Percentiles rank a stretch among this genome's conserved stretches.
phyloP scores from a whole-genome alignment of 2,329 filamentous ascomycete genomes.

The Dactylonectria estremocensis region DNA sequence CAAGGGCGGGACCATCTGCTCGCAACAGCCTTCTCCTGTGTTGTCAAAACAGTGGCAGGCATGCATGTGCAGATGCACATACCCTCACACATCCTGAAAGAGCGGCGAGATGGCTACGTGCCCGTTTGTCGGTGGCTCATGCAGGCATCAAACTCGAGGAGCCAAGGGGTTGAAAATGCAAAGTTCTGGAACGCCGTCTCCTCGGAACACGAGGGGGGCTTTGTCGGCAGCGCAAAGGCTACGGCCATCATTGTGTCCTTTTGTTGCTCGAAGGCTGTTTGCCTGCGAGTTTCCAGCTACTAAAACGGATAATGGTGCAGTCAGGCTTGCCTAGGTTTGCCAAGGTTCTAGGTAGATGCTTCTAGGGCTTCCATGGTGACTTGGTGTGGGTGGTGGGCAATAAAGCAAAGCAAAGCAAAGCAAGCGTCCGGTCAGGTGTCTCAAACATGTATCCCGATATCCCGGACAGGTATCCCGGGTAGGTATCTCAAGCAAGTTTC shows the following conservation, averaged over 20 bases:
- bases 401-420: slow-evolving; percentile 38
- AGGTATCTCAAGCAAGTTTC: too few species aligned
- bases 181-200: slow-evolving; percentile 45
- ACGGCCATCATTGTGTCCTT: slow-evolving; percentile 10
- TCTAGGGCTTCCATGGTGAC: slow-evolving; percentile 39
- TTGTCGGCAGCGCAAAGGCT: slow-evolving; percentile 11
- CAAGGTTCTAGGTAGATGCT: slow-evolving; percentile 24
- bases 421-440: slow-evolving; percentile 27
- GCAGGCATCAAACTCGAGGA: slow-evolving; percentile 37
- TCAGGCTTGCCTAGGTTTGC: slow-evolving; percentile 32
- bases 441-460: too few species aligned
- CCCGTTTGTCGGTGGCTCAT: slow-evolving; percentile 26
- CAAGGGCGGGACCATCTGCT: slow-evolving; percentile 25
- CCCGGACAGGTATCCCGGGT: too few species aligned
- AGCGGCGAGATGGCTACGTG: slow-evolving; percentile 27
- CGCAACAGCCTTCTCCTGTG: slow-evolving; percentile 29
- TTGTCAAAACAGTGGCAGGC: slow-evolving; percentile 22
- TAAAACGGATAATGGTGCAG: slow-evolving; percentile 41
- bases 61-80: slow-evolving; percentile 21
- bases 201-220: slow-evolving; percentile 33
- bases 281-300: slow-evolving; percentile 42
- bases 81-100: slow-evolving; percentile 1
- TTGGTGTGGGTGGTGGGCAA: slow-evolving; percentile 30
- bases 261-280: slow-evolving; percentile 34
- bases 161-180: slow-evolving; percentile 38